These are phyloP conservation scores for Allantophomopsis lycopodina DNA, from an alignment of 2,329 filamentous ascomycete species.

Conservation along the genomic window DNA sequence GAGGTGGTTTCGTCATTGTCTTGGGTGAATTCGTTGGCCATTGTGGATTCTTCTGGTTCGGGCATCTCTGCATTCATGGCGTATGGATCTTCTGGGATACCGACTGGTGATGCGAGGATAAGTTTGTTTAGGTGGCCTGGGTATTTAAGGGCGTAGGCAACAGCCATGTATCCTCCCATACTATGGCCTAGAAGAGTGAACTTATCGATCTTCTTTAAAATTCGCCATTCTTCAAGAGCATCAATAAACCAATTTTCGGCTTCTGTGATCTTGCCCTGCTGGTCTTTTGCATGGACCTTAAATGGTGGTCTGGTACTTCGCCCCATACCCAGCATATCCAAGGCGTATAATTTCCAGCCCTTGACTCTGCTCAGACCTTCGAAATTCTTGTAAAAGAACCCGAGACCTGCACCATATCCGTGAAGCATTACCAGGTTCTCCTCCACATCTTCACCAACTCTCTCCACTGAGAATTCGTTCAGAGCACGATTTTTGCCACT, in stretches of 20 bases:
- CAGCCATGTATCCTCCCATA: constrained; percentile 85
- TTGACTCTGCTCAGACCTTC: constrained; percentile 66
- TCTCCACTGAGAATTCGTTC: constrained; percentile 87
- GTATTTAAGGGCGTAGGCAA: constrained; percentile 93
- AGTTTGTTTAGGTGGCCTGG: constrained; percentile 90
- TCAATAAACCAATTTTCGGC: constrained; percentile 96
- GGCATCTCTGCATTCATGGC: constrained; percentile 72
- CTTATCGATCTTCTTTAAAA: constrained; percentile 75
- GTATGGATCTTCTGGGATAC: constrained; percentile 87
- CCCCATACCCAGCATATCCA: constrained; percentile 95
- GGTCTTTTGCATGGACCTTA: constrained; percentile 70
- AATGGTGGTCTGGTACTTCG: constrained; percentile 76
- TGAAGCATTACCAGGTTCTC: constrained; percentile 92
- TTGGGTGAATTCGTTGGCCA: constrained; percentile 68
- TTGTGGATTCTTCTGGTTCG: constrained; percentile 57
- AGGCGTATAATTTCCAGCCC: constrained; percentile 81
- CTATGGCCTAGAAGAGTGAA: constrained; percentile 93
- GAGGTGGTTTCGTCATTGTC: constrained; percentile 42
- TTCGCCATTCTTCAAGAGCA: constrained; percentile 89
- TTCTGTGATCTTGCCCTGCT: constrained; percentile 68
- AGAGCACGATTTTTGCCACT: constrained; percentile 75
- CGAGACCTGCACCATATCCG: constrained; percentile 88
- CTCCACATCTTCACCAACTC: constrained; percentile 63
- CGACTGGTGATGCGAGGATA: constrained; percentile 87
- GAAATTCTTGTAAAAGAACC: constrained; percentile 98